phyloP scores from a whole-genome alignment of 2,329 filamentous ascomycete genomes.

The Pestalotiopsis sp. region DNA sequence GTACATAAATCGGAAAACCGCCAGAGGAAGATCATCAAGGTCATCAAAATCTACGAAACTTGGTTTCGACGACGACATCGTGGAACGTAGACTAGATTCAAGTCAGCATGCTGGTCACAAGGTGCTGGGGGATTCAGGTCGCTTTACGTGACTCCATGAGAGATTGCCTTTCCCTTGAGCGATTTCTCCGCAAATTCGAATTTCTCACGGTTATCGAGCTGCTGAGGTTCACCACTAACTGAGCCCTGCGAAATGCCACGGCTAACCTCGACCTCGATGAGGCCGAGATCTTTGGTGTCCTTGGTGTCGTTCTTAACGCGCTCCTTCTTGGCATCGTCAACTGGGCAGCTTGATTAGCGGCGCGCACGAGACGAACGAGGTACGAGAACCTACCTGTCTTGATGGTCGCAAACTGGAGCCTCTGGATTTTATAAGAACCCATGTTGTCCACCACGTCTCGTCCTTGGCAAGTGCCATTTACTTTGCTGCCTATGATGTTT shows the following conservation, averaged over 20 bases:
- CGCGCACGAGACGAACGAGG: too few relatives aligned
- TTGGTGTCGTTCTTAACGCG: constrained; percentile 25
- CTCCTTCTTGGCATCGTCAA: constrained; percentile 24
- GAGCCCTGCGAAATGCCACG: constrained; percentile 12
- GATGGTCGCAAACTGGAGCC: too few relatives aligned
- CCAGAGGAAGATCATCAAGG: not conserved
- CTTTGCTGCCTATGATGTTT: not conserved
- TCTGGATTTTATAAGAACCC: too few relatives aligned
- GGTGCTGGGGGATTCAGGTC: not conserved
- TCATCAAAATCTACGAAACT: not conserved
- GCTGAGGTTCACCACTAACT: not conserved
- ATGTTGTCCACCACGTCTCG: too few relatives aligned
- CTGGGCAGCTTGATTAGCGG: constrained; percentile 12
- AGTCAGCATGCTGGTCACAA: constrained; percentile 6
- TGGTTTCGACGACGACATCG: not conserved
- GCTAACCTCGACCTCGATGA: constrained; percentile 25
- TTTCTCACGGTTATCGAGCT: not conserved
- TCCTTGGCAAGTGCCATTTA: not conserved
- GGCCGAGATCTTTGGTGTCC: constrained; percentile 24
- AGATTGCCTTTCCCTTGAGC: constrained; percentile 34
- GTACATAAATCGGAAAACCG: constrained; percentile 21
- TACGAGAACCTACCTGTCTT: too few relatives aligned
- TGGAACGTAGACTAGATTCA: not conserved
- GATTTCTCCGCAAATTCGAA: constrained; percentile 34
- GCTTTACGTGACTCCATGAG: constrained; percentile 33